A percentile compares a stretch with the other conserved stretches of the same genome.
Conservation (phyloP, 116 monocot species). For the Papilionanthe hybrid region DNA sequence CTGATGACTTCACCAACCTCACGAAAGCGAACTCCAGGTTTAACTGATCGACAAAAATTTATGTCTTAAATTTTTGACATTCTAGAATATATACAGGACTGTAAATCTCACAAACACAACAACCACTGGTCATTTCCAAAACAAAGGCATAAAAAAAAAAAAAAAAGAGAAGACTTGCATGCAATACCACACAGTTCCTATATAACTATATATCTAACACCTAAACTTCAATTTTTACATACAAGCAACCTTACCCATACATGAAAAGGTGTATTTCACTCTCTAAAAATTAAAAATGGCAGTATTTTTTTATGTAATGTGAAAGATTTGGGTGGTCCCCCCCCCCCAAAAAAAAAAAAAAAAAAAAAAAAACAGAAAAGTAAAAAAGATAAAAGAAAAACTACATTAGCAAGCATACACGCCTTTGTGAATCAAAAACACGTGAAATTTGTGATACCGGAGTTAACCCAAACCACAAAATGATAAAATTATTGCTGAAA, state of each 20-base stretch:
- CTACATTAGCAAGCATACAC: neutral
- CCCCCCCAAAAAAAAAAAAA: neutral
- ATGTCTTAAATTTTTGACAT: neutral
- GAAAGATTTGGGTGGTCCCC: too few species aligned
- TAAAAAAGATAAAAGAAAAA: neutral
- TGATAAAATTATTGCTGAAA: too few species aligned
- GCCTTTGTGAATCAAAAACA: neutral
- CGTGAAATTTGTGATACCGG: neutral
- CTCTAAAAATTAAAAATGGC: too few species aligned
- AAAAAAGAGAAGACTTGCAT: neutral
- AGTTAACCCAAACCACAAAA: too few species aligned
- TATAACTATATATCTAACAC: too few species aligned
- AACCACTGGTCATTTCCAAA: neutral
- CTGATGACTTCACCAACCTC: conserved; percentile 95
- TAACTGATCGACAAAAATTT: conserved; percentile 45
- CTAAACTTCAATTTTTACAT: too few species aligned
- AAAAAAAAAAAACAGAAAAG: neutral
- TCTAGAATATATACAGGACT: neutral
- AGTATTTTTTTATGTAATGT: too few species aligned
- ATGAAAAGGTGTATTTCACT: too few species aligned
- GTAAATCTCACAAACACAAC: neutral
- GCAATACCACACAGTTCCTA: too few species aligned
- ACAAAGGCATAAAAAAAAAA: neutral
- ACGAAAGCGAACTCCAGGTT: conserved; percentile 96
- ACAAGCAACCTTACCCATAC: too few species aligned